phyloP scores from a whole-genome alignment of 1,284 basidiomycete genomes.

The Fomitiporia mediterranea region DNA sequence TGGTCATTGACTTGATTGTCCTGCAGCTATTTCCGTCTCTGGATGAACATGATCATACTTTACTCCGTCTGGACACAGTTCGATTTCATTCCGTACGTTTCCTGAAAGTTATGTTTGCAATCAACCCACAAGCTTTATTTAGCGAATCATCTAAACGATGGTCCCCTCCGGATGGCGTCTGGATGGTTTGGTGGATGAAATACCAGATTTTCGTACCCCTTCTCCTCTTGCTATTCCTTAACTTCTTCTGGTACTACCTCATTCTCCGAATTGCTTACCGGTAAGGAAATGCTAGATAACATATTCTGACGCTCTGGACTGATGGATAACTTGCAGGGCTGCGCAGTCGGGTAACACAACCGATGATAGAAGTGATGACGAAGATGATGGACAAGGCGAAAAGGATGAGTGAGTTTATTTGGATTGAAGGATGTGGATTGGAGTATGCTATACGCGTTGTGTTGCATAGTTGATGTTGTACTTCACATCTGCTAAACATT shows the following conservation, averaged over 20 bases:
- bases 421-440: no score
- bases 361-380: slow-evolving; percentile 63
- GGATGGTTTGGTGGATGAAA: slow-evolving; percentile 75
- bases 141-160: slow-evolving; percentile 60
- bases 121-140: background rate
- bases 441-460: no score
- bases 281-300: slow-evolving; percentile 30
- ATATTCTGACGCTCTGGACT: background rate
- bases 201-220: slow-evolving; percentile 80
- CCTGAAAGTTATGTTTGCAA: background rate
- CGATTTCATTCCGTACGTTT: slow-evolving; percentile 71
- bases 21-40: slow-evolving; percentile 95
- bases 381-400: slow-evolving; percentile 49
- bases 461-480: no score
- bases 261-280: slow-evolving; percentile 66
- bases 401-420: no score
- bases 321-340: slow-evolving; percentile 30
- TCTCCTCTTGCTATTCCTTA: slow-evolving; percentile 73
- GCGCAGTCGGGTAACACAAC: slow-evolving; percentile 35
- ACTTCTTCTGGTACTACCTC: slow-evolving; percentile 88
- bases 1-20: slow-evolving; percentile 6
- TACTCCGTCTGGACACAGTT: slow-evolving; percentile 85
- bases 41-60: slow-evolving; percentile 84
- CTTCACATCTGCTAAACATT: no score
- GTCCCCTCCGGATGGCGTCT: slow-evolving; percentile 61